A percentile compares a stretch with the other conserved stretches of the same genome.
phyloP scores from a whole-genome alignment of 352 stramenopile species.

The Globisporangium mamillatum region DNA sequence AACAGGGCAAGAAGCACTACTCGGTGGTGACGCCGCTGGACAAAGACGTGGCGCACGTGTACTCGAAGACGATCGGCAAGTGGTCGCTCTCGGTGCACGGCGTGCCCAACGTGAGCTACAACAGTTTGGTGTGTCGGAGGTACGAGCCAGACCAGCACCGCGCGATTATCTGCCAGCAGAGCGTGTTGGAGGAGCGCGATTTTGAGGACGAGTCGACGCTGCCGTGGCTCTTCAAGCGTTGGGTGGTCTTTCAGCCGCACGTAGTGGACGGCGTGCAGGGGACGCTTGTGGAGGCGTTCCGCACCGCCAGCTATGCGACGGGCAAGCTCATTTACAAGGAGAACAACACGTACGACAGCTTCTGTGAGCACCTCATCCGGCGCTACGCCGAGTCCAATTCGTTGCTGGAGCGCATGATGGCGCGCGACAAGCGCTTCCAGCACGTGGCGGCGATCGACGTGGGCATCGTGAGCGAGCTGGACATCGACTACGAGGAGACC shows the following conservation, averaged over 20 bases:
- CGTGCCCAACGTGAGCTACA: constrained; percentile 85
- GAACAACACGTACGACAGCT: constrained; percentile 88
- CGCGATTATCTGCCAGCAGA: constrained; percentile 83
- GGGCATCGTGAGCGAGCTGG: constrained; percentile 26
- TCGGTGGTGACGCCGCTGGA: constrained; percentile 74
- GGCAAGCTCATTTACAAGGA: constrained; percentile 86
- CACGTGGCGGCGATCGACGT: constrained; percentile 39
- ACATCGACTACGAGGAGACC: constrained; percentile 49
- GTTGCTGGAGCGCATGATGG: constrained; percentile 83
- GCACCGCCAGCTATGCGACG: constrained; percentile 81
- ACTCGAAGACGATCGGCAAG: constrained; percentile 82
- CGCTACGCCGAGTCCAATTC: constrained; percentile 84
- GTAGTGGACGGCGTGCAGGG: constrained; percentile 70
- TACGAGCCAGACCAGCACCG: constrained; percentile 50
- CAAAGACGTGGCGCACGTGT: constrained; percentile 74
- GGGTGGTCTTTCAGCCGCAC: constrained; percentile 79
- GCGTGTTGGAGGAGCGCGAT: constrained; percentile 78
- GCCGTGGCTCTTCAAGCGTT: constrained; percentile 86
- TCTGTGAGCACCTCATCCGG: constrained; percentile 86
- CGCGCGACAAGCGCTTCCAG: constrained; percentile 67
- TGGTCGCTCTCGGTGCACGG: constrained; percentile 83
- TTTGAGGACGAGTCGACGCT: constrained; percentile 78
- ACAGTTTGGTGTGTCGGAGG: constrained; percentile 71
- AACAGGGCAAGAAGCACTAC: constrained; percentile 80
- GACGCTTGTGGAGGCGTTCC: constrained; percentile 79